Evolutionary conservation across 805 yeast genomes (phyloP).

Genomic region (Dipodascopsis uninucleata): DNA sequence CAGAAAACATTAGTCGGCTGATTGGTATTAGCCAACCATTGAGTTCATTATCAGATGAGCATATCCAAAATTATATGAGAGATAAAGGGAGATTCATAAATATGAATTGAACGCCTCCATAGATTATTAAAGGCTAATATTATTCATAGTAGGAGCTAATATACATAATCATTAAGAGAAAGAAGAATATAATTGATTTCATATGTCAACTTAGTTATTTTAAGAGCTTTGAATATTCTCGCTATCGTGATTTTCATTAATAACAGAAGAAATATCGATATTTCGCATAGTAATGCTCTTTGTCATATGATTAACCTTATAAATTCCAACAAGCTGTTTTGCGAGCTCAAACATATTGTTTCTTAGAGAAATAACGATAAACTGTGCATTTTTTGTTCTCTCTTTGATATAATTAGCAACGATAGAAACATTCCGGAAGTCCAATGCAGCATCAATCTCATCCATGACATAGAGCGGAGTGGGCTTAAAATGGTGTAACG

Average conservation of each 20-base stretch:
- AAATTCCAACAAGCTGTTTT: constrained; percentile 89
- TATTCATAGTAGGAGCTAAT: too few species aligned
- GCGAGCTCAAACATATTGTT: constrained; percentile 98
- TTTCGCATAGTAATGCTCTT: constrained; percentile 27
- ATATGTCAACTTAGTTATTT: too few species aligned
- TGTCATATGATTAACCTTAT: constrained; percentile 79
- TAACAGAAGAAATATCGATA: too few species aligned
- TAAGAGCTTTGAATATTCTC: too few species aligned
- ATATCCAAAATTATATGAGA: constrained; percentile 4
- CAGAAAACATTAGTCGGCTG: constrained; percentile 1
- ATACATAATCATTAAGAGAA: too few species aligned
- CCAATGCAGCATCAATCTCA: constrained; percentile 98
- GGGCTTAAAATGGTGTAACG: constrained; percentile 91
- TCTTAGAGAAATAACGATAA: constrained; percentile 88
- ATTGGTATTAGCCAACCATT: not conserved
- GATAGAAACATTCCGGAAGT: constrained; percentile 92
- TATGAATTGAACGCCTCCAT: too few species aligned
- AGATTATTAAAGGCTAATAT: too few species aligned
- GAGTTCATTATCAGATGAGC: not conserved
- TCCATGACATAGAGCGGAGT: constrained; percentile 98
- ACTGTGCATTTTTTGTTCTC: constrained; percentile 93
- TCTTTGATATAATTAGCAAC: constrained; percentile 97
- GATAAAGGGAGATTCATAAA: too few species aligned
- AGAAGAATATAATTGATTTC: not conserved
- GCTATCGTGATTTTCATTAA: not conserved